Evolutionary conservation across 441 rosid genomes (phyloP).

Genomic region (Euphorbia schlechtendalii): DNA sequence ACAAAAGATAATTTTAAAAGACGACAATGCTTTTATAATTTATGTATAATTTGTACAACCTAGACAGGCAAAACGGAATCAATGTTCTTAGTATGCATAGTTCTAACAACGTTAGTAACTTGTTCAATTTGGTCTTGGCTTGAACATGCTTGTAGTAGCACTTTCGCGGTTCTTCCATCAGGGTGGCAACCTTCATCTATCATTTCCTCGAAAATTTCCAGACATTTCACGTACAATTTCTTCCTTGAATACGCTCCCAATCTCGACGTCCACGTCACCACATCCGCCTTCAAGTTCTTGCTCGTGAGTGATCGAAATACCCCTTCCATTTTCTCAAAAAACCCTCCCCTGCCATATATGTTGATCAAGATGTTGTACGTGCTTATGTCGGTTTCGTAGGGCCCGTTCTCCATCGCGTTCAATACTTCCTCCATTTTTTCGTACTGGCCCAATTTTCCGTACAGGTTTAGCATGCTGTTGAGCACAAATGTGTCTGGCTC

Average conservation of each 20-base stretch:
- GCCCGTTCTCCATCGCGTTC: conserved; percentile 54
- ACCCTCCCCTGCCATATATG: conserved; percentile 68
- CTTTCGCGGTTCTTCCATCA: conserved; percentile 84
- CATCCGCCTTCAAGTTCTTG: conserved; percentile 53
- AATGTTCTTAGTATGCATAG: conserved; percentile 55
- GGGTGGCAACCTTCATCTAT: conserved; percentile 76
- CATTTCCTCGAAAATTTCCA: conserved; percentile 84
- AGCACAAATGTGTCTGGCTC: conserved; percentile 73
- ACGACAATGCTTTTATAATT: too few species aligned
- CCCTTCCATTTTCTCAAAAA: conserved; percentile 58
- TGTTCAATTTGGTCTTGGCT: conserved; percentile 72
- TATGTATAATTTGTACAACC: background rate
- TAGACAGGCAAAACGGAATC: conserved; percentile 30
- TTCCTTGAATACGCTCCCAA: conserved; percentile 70
- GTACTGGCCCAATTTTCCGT: conserved; percentile 70
- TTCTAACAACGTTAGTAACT: conserved; percentile 62
- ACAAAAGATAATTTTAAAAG: too few species aligned
- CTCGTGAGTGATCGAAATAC: conserved; percentile 39
- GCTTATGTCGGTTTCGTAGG: conserved; percentile 55
- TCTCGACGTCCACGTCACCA: conserved; percentile 89
- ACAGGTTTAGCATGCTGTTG: conserved; percentile 77
- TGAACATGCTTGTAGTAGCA: conserved; percentile 70
- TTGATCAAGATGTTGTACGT: conserved; percentile 89
- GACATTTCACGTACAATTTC: conserved; percentile 59
- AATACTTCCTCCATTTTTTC: conserved; percentile 71